These are phyloP conservation scores for Rugonectria rugulosa DNA, from an alignment of 2,329 filamentous ascomycete genomes.

Conservation along the genomic window DNA sequence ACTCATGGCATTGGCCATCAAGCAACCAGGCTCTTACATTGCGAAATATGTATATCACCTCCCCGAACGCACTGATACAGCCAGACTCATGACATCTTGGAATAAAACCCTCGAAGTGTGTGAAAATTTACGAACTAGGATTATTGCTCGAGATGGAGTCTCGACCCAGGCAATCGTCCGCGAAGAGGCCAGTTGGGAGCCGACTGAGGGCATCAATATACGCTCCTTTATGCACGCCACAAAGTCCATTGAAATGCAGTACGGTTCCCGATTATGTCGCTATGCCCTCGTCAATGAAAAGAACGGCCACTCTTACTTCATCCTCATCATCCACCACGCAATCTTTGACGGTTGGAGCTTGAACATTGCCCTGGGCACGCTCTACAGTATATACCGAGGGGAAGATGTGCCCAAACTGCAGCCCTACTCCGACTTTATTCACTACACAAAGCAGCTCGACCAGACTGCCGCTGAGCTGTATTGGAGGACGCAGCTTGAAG, in stretches of 20 bases:
- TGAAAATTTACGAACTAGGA: too few relatives aligned
- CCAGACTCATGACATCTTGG: too few relatives aligned
- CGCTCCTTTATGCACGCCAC: neutral
- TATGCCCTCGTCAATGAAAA: conserved; percentile 2
- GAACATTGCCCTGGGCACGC: neutral
- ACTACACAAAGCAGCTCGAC: neutral
- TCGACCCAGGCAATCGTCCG: too few relatives aligned
- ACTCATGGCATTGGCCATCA: too few relatives aligned
- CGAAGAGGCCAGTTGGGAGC: too few relatives aligned
- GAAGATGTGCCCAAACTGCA: neutral
- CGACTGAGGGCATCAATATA: neutral
- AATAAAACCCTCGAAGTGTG: too few relatives aligned
- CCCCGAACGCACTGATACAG: too few relatives aligned
- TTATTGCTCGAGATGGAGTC: too few relatives aligned
- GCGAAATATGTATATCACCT: too few relatives aligned
- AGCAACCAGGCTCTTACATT: too few relatives aligned
- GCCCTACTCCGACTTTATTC: conserved; percentile 5
- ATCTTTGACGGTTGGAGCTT: conserved; percentile 37
- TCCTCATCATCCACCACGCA: conserved; percentile 32
- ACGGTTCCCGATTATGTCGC: too few relatives aligned
- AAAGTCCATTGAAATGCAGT: too few relatives aligned
- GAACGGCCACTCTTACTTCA: neutral
- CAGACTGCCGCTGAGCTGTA: neutral
- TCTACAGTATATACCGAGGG: neutral
- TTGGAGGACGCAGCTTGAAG: conserved; percentile 1